phyloP scores from a whole-genome alignment of 176 grass and related monocot species.

The Carex myosuroides region DNA sequence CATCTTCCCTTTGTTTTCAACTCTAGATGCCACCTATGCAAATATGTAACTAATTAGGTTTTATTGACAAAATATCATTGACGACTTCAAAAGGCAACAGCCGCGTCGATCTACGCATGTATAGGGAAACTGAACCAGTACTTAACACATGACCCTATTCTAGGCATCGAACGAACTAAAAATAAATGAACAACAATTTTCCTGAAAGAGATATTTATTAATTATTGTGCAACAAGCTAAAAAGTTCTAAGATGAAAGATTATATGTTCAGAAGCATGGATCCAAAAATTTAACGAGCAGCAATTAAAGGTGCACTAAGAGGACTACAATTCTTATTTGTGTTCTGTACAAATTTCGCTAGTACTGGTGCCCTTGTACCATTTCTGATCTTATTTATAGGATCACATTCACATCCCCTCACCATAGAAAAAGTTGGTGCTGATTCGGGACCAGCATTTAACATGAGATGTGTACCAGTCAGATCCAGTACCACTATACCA shows the following conservation, averaged over 20 bases:
- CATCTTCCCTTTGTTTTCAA: constrained; percentile 70
- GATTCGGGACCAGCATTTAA: background rate
- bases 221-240: background rate
- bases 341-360: too few relatives aligned
- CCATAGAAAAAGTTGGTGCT: background rate
- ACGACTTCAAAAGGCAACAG: background rate
- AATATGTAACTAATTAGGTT: constrained; percentile 7
- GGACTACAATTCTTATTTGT: background rate
- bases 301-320: background rate
- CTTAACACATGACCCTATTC: background rate
- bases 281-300: background rate
- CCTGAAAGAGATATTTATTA: background rate
- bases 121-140: background rate
- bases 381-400: background rate
- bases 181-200: background rate
- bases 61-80: background rate
- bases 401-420: background rate
- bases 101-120: too few relatives aligned
- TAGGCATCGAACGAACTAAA: background rate
- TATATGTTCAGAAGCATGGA: background rate
- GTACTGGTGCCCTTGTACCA: background rate
- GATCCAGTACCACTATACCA: background rate
- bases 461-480: background rate
- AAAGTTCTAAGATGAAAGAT: background rate
- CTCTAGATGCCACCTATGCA: constrained; percentile 53